Percentiles rank a stretch among this genome's conserved stretches.
Evolutionary conservation across 352 stramenopile genomes (phyloP).

Genomic region (Globisporangium iwayamae): DNA sequence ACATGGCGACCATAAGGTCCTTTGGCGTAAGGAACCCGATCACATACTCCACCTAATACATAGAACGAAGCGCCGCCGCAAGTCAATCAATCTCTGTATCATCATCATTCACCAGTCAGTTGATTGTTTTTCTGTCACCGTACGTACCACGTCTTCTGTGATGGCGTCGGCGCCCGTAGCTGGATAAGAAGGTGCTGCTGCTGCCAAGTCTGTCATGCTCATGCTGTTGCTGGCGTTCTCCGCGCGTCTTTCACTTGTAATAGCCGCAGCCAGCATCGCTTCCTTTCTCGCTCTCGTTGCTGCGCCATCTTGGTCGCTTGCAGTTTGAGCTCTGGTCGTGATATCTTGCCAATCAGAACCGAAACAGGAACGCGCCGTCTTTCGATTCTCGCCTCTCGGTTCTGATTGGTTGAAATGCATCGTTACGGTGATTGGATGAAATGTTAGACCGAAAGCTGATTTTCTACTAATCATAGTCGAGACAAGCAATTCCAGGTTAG

Average conservation of each 20-base stretch:
- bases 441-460: too few relatives aligned
- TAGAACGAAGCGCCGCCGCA: background rate
- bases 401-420: background rate
- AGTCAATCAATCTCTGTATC: background rate
- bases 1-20: slow-evolving; percentile 52
- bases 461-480: too few relatives aligned
- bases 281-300: background rate
- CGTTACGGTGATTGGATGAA: too few relatives aligned
- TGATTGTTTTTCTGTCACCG: background rate
- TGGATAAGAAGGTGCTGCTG: background rate
- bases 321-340: slow-evolving; percentile 1
- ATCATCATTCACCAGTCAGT: background rate
- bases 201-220: background rate
- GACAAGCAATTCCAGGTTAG: too few relatives aligned
- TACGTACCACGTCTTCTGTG: slow-evolving; percentile 42
- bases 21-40: slow-evolving; percentile 48
- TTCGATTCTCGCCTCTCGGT: background rate
- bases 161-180: slow-evolving; percentile 10
- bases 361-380: background rate
- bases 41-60: slow-evolving; percentile 39
- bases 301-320: slow-evolving; percentile 2
- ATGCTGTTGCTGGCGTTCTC: background rate
- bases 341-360: background rate
- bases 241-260: slow-evolving; percentile 4
- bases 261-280: slow-evolving; percentile 3